Evolutionary conservation across 1,139 yeast genomes (phyloP).

Genomic region (Nakaseomyces bracarensis): DNA sequence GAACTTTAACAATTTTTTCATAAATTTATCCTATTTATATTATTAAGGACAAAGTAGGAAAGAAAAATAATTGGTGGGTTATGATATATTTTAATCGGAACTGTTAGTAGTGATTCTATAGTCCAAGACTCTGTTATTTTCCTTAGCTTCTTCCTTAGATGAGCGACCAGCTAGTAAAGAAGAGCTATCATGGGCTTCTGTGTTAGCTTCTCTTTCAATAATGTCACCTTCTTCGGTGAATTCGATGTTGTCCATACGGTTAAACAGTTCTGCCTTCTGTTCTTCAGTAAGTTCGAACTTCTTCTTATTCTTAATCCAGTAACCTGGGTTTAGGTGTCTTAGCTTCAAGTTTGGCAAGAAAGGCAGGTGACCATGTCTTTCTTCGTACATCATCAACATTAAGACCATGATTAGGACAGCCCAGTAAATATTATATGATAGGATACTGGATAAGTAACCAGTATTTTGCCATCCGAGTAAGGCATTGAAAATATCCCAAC

Average conservation of each 20-base stretch:
- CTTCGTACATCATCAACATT: conserved; percentile 60
- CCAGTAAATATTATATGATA: conserved; percentile 84
- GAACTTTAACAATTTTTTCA: too few relatives aligned
- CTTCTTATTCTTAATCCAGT: conserved; percentile 60
- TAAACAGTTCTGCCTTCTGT: conserved; percentile 49
- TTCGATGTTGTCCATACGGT: conserved; percentile 34
- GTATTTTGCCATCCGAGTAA: conserved; percentile 85
- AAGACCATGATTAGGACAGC: conserved; percentile 47
- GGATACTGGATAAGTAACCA: conserved; percentile 81
- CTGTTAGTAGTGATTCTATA: conserved; percentile 1
- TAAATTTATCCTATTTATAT: too few relatives aligned
- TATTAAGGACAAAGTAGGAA: too few relatives aligned
- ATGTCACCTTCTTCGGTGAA: conserved; percentile 33
- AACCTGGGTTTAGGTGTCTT: conserved; percentile 60
- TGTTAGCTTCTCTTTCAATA: conserved; percentile 3
- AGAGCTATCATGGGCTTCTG: not conserved
- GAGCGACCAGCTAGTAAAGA: conserved; percentile 1
- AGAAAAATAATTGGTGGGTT: not conserved
- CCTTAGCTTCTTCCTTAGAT: not conserved
- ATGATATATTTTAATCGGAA: not conserved
- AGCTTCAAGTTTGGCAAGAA: conserved; percentile 45
- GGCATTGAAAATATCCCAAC: conserved; percentile 91
- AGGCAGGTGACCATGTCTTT: conserved; percentile 58
- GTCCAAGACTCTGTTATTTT: not conserved
- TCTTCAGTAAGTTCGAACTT: conserved; percentile 47